Evolutionary conservation across 2,329 filamentous ascomycete genomes (phyloP), one percentile per base, ranked within the genome.

Genomic region (Alternaria viburni): DNA sequence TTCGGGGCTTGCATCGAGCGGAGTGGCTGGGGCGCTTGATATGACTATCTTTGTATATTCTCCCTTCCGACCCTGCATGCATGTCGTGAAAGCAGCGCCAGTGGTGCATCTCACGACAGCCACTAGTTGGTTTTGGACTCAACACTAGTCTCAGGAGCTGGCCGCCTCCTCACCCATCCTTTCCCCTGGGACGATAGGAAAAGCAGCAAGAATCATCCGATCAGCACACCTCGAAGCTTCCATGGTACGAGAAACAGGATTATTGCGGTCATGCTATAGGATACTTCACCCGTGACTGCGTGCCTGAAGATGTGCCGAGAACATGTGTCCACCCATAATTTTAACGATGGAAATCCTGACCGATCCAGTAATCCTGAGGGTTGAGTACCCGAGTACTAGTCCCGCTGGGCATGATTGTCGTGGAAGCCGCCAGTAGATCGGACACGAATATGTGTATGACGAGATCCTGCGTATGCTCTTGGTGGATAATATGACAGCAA

Each of bases 381-480:
- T 43, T 58, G 30, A 46, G 32, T 44, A 50, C 30, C 58, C 46
- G 47, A 51, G n/a, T 6, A 21, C 50, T 57, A 47, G 60, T 43
- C 36, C 19, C 44, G 30, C 49, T 56, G n/a, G 45, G 54, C 56
- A 21, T 19, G 28, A 25, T 56, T 57, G 59, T 47, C 45, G 56
- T 51, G n/a, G 51, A 54, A 55, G 51, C 56, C 41, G 51, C 46
- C 49, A 47, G n/a, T 67, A 43, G 46, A 63, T 64, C 52, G 58
- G 61, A 43, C 50, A 65, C 61, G 59, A 64, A 57, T 45, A 69
- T 19, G 62, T 58, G 65, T 65, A 65, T 67, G 62, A 67, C 65
- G 54, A 71, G 64, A 68, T 69, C 50, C 58, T 62, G 62, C 62
- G 59, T 47, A 62, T 56, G 58, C 23, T 50, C 32, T 62, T 63